Evolutionary conservation across 2,329 filamentous ascomycete species (phyloP).

Genomic region (Metarhizium humberi): DNA sequence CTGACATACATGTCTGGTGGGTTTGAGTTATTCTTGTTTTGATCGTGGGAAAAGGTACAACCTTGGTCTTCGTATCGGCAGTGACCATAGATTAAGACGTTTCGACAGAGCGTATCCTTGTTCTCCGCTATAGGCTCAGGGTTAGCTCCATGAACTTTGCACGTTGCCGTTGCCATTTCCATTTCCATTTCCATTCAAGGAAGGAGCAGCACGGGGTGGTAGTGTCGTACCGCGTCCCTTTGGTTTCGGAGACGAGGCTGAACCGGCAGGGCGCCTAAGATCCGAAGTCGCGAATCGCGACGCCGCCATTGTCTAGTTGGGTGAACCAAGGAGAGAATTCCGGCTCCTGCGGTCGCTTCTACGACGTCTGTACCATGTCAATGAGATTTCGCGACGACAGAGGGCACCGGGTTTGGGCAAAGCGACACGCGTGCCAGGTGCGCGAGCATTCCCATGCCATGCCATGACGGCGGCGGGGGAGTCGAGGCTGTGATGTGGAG

Average conservation of each 20-base stretch:
- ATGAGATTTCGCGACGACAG: constrained; percentile 3
- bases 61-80: constrained; percentile 88
- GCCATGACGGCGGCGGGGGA: background rate
- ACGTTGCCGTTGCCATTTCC: background rate
- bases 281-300: constrained; percentile 36
- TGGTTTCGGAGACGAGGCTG: constrained; percentile 34
- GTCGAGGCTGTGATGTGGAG: background rate
- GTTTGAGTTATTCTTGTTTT: constrained; percentile 42
- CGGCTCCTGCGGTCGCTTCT: constrained; percentile 28
- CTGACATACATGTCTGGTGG: constrained; percentile 41
- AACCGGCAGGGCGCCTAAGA: constrained; percentile 43
- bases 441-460: background rate
- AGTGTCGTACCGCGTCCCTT: constrained; percentile 42
- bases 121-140: constrained; percentile 44
- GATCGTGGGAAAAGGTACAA: constrained; percentile 85
- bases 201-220: background rate
- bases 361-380: constrained; percentile 27
- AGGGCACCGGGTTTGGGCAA: constrained; percentile 5
- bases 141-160: constrained; percentile 6
- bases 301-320: constrained; percentile 30
- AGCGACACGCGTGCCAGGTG: background rate
- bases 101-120: constrained; percentile 86
- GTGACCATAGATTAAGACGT: constrained; percentile 87
- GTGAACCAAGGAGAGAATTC: constrained; percentile 14
- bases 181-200: background rate